A percentile compares a stretch with the other conserved stretches of the same genome.
Conservation (phyloP, 805 yeast species). For the Pichia cephalocereana region DNA sequence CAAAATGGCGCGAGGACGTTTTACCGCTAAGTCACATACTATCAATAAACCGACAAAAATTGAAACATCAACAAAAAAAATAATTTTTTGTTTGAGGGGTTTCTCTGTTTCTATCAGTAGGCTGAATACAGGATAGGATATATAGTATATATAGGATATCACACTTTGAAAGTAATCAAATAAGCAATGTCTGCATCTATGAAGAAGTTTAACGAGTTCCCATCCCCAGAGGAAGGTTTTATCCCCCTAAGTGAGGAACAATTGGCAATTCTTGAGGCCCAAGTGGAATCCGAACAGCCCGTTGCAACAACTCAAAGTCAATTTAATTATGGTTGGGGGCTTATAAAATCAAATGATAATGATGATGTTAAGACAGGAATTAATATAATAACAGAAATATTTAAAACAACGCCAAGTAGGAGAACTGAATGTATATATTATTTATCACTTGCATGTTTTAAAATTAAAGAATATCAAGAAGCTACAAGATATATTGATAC, state of each 20-base stretch:
- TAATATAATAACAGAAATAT: slow-evolving; percentile 57
- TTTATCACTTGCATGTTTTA: slow-evolving; percentile 77
- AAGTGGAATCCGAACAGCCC: slow-evolving; percentile 74
- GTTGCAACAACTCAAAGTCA: slow-evolving; percentile 71
- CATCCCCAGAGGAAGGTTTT: slow-evolving; percentile 21
- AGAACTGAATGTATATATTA: slow-evolving; percentile 88
- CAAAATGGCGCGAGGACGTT: no score
- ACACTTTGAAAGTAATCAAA: no score
- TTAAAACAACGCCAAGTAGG: slow-evolving; percentile 69
- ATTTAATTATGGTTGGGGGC: slow-evolving; percentile 95
- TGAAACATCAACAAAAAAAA: no score
- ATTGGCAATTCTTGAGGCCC: slow-evolving; percentile 63
- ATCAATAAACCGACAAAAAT: no score
- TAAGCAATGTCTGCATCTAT: neutral
- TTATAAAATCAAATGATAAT: slow-evolving; percentile 58
- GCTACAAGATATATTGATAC: slow-evolving; percentile 82
- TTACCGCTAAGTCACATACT: no score
- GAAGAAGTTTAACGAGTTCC: slow-evolving; percentile 9
- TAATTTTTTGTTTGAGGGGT: neutral
- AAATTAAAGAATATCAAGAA: slow-evolving; percentile 77
- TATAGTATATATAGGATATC: no score
- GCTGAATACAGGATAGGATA: no score
- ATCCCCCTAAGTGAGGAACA: slow-evolving; percentile 65
- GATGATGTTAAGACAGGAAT: slow-evolving; percentile 74
- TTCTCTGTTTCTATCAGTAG: no score